Evolutionary conservation across 2,329 filamentous ascomycete species (phyloP).

Genomic region (Aspergillus quadrilineatus): DNA sequence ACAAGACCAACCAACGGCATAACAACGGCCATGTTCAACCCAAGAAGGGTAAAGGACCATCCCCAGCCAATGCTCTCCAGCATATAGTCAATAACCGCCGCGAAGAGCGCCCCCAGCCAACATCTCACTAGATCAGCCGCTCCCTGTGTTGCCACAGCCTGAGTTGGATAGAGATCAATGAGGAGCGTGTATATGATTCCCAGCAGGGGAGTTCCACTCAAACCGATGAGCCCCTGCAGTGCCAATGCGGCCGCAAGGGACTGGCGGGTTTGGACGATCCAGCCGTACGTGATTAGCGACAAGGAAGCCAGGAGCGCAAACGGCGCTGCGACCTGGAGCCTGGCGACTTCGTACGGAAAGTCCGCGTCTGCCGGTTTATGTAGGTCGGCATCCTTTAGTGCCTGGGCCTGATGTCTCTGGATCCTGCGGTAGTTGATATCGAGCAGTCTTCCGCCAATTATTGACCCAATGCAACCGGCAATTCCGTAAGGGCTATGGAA

Average conservation of each 20-base stretch:
- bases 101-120: not conserved
- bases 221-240: not conserved
- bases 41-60: not conserved
- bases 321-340: conserved; percentile 28
- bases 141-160: not conserved
- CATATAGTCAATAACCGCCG: not conserved
- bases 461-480: conserved; percentile 19
- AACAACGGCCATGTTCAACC: not conserved
- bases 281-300: conserved; percentile 32
- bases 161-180: not conserved
- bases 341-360: conserved; percentile 41
- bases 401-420: conserved; percentile 28
- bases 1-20: not conserved
- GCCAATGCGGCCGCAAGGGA: not conserved
- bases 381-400: not conserved
- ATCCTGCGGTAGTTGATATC: conserved; percentile 25
- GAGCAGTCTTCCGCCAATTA: conserved; percentile 24
- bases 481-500: conserved; percentile 20
- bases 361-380: conserved; percentile 42
- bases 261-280: conserved; percentile 24
- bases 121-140: not conserved
- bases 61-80: not conserved
- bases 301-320: conserved; percentile 25
- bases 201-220: not conserved
- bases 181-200: not conserved